Evolutionary conservation across 345 rosid genomes (phyloP).

Genomic region (Lumnitzera littorea): DNA sequence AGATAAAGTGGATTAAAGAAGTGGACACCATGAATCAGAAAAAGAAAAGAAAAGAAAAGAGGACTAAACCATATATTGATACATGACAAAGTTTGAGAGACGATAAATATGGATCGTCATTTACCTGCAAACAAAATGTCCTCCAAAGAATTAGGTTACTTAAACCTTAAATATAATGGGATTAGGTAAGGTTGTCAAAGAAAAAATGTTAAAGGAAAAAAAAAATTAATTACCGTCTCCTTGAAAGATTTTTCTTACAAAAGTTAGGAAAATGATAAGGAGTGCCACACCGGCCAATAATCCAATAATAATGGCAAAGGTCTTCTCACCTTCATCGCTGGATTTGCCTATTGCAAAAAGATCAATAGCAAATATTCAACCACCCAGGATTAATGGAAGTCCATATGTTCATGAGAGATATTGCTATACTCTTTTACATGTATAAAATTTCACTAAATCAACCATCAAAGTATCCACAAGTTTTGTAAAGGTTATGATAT

Average conservation of each 20-base stretch:
- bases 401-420: no score
- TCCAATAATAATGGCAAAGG: slow-evolving; percentile 79
- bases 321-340: slow-evolving; percentile 53
- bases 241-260: slow-evolving; percentile 39
- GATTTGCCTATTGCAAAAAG: slow-evolving; percentile 32
- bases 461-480: no score
- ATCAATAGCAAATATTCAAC: background rate
- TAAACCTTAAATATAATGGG: background rate
- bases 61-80: no score
- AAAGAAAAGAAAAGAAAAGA: no score
- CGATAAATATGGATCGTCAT: background rate
- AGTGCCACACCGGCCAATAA: slow-evolving; percentile 71
- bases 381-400: background rate
- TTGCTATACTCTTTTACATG: no score
- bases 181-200: background rate
- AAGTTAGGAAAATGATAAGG: slow-evolving; percentile 61
- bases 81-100: background rate
- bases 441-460: no score
- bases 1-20: no score
- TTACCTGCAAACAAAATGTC: slow-evolving; percentile 8
- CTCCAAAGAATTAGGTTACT: background rate
- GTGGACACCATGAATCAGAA: no score
- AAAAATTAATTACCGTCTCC: slow-evolving; percentile 36
- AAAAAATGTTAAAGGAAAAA: background rate
- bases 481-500: no score